These are phyloP conservation scores for Boletus nobilissimus DNA, from an alignment of 1,284 basidiomycete genomes.

Conservation along the genomic window DNA sequence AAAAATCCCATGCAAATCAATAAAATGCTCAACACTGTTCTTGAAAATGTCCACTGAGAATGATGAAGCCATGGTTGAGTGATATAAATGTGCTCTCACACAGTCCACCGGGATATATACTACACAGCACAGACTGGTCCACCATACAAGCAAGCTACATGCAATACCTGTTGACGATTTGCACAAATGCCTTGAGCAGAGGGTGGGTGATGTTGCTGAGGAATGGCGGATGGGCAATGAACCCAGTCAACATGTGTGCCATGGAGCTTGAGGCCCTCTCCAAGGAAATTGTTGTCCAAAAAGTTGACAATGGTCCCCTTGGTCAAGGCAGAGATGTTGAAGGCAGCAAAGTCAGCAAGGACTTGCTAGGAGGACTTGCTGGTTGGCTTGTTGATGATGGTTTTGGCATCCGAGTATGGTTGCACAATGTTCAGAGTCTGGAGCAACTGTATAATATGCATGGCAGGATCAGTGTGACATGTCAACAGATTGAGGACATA, in stretches of 20 bases:
- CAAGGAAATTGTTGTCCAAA: conserved; percentile 80
- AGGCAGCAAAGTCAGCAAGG: conserved; percentile 72
- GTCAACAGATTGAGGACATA: conserved; percentile 52
- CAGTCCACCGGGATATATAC: conserved; percentile 51
- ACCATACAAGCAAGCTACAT: conserved; percentile 79
- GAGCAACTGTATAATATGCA: conserved; percentile 66
- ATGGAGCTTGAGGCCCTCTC: conserved; percentile 87
- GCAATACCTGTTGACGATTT: conserved; percentile 87
- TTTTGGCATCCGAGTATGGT: conserved; percentile 86
- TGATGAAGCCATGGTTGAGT: conserved; percentile 89
- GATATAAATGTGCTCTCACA: conserved; percentile 90
- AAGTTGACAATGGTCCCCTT: conserved; percentile 74
- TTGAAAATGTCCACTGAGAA: conserved; percentile 84
- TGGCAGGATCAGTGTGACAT: not conserved
- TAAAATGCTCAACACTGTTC: conserved; percentile 65
- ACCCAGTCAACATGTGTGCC: conserved; percentile 68
- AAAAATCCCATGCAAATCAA: not conserved
- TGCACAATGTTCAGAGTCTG: conserved; percentile 87
- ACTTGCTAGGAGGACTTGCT: conserved; percentile 71
- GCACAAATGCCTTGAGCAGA: conserved; percentile 76
- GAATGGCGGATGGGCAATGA: conserved; percentile 74
- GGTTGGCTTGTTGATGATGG: conserved; percentile 92
- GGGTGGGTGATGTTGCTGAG: conserved; percentile 78
- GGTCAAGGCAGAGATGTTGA: conserved; percentile 59
- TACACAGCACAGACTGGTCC: conserved; percentile 76